These are phyloP conservation scores for Talaromyces nanjingensis DNA, from an alignment of 495 filamentous ascomycete genomes.

Conservation along the genomic window DNA sequence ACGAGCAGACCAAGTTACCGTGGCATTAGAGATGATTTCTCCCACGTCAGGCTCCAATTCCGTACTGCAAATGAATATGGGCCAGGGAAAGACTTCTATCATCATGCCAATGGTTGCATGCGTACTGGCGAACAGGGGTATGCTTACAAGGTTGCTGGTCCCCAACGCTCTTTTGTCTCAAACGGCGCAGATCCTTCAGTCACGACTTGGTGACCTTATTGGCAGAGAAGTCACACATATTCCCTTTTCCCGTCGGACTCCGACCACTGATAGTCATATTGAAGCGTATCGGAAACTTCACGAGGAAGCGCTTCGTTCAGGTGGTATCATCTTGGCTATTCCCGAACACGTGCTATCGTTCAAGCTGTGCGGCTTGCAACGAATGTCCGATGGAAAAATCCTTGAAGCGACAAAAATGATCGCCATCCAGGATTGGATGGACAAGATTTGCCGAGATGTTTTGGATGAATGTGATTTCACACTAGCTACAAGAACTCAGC, in stretches of 20 bases:
- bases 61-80: constrained; percentile 70
- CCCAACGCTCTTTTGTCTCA: constrained; percentile 54
- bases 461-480: constrained; percentile 61
- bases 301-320: constrained; percentile 15
- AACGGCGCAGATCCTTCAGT: constrained; percentile 50
- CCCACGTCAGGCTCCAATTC: constrained; percentile 39
- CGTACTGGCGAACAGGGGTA: constrained; percentile 43
- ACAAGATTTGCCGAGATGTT: constrained; percentile 43
- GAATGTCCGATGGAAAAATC: constrained; percentile 17
- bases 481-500: constrained; percentile 49
- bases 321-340: constrained; percentile 52
- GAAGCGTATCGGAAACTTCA: constrained; percentile 23
- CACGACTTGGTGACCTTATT: constrained; percentile 52
- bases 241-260: constrained; percentile 52
- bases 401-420: constrained; percentile 15
- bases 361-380: constrained; percentile 57
- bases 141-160: constrained; percentile 53
- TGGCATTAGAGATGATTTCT: constrained; percentile 50
- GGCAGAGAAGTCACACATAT: constrained; percentile 51
- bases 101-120: constrained; percentile 60
- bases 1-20: constrained; percentile 50
- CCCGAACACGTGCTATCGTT: constrained; percentile 69
- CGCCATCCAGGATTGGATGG: constrained; percentile 31
- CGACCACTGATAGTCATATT: constrained; percentile 7
- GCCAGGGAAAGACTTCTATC: constrained; percentile 65